Evolutionary conservation across 176 grass and related monocot species (phyloP).

Genomic region (Alopecurus myosuroides): DNA sequence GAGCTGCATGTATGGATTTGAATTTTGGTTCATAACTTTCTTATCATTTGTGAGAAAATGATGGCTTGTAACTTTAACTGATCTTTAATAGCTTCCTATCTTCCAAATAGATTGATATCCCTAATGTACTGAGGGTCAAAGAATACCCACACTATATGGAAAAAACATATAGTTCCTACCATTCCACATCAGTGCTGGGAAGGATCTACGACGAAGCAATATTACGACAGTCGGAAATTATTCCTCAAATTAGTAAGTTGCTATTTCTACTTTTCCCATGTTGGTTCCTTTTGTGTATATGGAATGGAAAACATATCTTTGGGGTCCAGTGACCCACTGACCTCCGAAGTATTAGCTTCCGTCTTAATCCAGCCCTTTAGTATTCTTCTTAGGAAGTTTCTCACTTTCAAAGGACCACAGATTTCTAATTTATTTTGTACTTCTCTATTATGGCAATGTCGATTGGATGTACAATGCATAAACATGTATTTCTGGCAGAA

Average conservation of each 20-base stretch:
- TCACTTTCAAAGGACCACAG: not conserved
- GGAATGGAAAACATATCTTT: not conserved
- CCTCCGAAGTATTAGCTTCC: not conserved
- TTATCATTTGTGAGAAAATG: not conserved
- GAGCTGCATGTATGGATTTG: not conserved
- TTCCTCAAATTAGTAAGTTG: conserved; percentile 28
- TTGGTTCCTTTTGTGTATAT: conserved; percentile 13
- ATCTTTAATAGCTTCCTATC: not conserved
- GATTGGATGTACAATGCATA: not conserved
- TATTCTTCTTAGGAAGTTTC: not conserved
- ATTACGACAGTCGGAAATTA: conserved; percentile 17
- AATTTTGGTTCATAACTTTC: not conserved
- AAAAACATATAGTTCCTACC: not conserved
- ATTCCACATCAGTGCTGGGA: conserved; percentile 50
- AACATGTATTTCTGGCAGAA: not conserved
- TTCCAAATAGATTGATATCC: conserved; percentile 34
- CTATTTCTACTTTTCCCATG: not conserved
- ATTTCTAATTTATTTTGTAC: too few species aligned
- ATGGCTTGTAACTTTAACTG: not conserved
- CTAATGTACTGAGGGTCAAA: conserved; percentile 22
- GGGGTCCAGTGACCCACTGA: not conserved
- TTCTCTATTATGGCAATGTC: too few species aligned
- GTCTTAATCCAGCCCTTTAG: not conserved
- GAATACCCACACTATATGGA: conserved; percentile 69
- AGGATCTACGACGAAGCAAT: conserved; percentile 49